phyloP scores from a whole-genome alignment of 2,329 filamentous ascomycete species.

The Colletotrichum kahawae region DNA sequence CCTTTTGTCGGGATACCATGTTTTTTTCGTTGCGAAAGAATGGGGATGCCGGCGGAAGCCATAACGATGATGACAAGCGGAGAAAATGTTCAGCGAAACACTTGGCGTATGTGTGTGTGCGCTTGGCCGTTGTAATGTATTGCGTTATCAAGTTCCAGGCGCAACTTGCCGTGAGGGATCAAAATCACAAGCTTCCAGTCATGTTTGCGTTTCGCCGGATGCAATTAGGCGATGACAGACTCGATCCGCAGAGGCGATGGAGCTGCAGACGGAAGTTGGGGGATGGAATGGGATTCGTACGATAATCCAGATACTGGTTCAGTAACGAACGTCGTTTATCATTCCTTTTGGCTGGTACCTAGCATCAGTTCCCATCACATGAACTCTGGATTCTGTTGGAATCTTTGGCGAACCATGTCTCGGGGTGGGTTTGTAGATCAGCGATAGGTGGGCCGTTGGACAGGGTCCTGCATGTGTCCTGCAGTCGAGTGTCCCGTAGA shows the following conservation, averaged over 20 bases:
- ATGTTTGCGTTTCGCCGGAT: neutral
- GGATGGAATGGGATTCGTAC: neutral
- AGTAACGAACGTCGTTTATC: neutral
- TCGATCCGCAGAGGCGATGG: neutral
- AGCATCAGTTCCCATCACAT: neutral
- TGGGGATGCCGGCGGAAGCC: neutral
- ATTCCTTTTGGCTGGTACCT: neutral
- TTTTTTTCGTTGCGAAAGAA: neutral
- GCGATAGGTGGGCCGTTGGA: conserved; percentile 6
- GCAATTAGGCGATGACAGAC: neutral
- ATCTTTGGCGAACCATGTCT: neutral
- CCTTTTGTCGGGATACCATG: neutral
- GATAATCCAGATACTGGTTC: neutral
- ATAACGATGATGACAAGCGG: neutral
- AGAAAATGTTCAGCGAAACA: neutral
- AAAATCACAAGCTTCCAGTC: neutral
- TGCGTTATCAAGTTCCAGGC: neutral
- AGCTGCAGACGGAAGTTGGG: neutral
- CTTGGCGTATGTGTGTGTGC: neutral
- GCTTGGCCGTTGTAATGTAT: neutral
- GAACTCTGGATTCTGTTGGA: neutral
- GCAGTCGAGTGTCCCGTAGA: conserved; percentile 7
- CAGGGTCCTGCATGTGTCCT: conserved; percentile 13
- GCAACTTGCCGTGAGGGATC: neutral
- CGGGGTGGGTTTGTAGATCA: neutral